These are phyloP conservation scores for Rhizophagus prolifer DNA, from an alignment of 192 early-diverging fungal species.

Conservation along the genomic window DNA sequence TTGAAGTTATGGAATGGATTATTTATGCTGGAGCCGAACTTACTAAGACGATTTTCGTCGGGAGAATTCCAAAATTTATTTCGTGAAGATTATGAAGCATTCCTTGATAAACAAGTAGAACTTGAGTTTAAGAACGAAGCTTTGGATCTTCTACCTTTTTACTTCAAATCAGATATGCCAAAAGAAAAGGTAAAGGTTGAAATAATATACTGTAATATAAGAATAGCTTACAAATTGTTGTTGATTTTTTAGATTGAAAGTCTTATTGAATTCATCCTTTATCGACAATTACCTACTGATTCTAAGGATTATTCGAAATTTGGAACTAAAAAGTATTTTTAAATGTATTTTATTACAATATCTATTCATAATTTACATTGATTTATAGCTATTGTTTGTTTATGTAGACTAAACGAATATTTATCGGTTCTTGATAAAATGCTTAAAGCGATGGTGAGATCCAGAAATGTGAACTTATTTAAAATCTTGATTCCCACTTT, in stretches of 20 bases:
- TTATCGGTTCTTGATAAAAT: slow-evolving; percentile 53
- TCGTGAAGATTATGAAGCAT: slow-evolving; percentile 38
- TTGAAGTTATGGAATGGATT: slow-evolving; percentile 50
- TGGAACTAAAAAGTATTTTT: slow-evolving; percentile 16
- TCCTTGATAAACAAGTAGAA: slow-evolving; percentile 37
- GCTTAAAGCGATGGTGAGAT: slow-evolving; percentile 44
- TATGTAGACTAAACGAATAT: slow-evolving; percentile 51
- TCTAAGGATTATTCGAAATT: neutral
- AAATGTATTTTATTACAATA: neutral
- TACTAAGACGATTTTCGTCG: slow-evolving; percentile 37
- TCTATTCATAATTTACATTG: neutral
- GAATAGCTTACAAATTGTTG: neutral
- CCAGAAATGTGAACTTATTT: slow-evolving; percentile 46
- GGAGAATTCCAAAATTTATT: slow-evolving; percentile 38
- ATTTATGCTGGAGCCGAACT: slow-evolving; percentile 44
- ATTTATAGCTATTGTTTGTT: neutral
- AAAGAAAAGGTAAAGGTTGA: slow-evolving; percentile 31
- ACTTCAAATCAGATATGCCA: slow-evolving; percentile 35
- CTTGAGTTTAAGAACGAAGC: slow-evolving; percentile 45
- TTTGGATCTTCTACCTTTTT: slow-evolving; percentile 50
- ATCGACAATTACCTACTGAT: neutral
- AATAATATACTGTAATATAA: neutral
- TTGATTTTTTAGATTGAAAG: neutral
- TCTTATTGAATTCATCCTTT: neutral
- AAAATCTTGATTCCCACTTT: slow-evolving; percentile 52